Evolutionary conservation across 129 eudicot genomes (phyloP).

Genomic region (Solidago caesia): DNA sequence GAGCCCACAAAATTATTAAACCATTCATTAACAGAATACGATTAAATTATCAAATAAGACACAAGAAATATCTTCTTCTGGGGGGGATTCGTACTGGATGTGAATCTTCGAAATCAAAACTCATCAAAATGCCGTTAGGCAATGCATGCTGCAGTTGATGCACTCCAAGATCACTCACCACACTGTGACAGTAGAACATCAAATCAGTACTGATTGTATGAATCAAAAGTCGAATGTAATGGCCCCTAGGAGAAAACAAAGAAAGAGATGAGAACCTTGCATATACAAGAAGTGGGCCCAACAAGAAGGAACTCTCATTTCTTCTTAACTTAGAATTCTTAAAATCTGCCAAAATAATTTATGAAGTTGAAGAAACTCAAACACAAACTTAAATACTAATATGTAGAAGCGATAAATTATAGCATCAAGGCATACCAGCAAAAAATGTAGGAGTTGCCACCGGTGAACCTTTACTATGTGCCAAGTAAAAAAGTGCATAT

Average conservation of each 20-base stretch:
- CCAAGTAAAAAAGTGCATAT: slow-evolving; percentile 81
- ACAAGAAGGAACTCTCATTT: slow-evolving; percentile 70
- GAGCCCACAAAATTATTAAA: slow-evolving; percentile 14
- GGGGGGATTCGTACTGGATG: slow-evolving; percentile 59
- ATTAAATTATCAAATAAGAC: slow-evolving; percentile 1
- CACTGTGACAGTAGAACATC: slow-evolving; percentile 44
- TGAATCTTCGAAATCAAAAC: slow-evolving; percentile 88
- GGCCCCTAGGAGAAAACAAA: neutral
- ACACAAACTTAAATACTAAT: neutral
- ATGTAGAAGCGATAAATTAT: neutral
- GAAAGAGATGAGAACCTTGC: slow-evolving; percentile 51
- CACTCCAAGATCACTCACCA: slow-evolving; percentile 46
- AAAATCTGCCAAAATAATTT: slow-evolving; percentile 54
- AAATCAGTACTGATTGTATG: slow-evolving; percentile 13
- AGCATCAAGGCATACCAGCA: slow-evolving; percentile 50
- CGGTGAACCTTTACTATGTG: slow-evolving; percentile 84
- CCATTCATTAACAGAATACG: neutral
- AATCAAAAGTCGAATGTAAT: neutral
- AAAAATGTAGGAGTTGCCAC: slow-evolving; percentile 88
- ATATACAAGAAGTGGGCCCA: slow-evolving; percentile 90
- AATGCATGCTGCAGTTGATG: slow-evolving; percentile 57
- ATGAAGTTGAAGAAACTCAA: slow-evolving; percentile 12
- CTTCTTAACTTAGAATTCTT: slow-evolving; percentile 57
- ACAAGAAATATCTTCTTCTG: too few species aligned
- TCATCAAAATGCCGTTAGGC: slow-evolving; percentile 85